Base-by-base conservation (phyloP, 805 yeast species). In the Barnettozyma salicaria region DNA sequence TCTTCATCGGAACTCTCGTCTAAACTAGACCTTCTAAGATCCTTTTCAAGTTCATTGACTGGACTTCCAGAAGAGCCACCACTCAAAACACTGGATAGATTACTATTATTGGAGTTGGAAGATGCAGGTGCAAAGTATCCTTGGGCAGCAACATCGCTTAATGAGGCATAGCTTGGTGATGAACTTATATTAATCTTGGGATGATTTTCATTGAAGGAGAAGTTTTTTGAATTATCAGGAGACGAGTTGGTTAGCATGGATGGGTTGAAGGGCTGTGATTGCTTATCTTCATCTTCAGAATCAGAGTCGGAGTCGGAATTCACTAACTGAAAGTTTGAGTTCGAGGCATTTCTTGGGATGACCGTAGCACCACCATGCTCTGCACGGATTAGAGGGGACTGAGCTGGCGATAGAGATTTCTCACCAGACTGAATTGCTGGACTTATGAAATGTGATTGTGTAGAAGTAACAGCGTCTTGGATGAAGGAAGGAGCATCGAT, bases 61-160 rank as follows among this genome's bases (percentile, higher is more conserved):
- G 33, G 30, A 17, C 37, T 34, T 17, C 31, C 31, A 22, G 17
- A 30, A 16, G 22, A 20, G 27, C 23, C 30, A 5, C 39, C 34
- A 7, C 31, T 25, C n/a, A 41, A 32, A 12, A 35, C 39, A 26
- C 16, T 36, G 16, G 42, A 32, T 17, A 41, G 26, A 26, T 32
- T 34, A n/a, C 20, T 26, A 24, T 29, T 33, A 23, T 35, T 25
- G 25, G 43, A 41, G 9, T 23, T 19, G 21, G 41, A 43, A 6
- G 36, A 26, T 2, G 62, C 36, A 19, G 41, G 50, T 9, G 53
- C 42, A 28, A 63, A 60, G 32, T 50, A 59, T 1, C 68, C 68
- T 9, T 56, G 53, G 3, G 69, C 76, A 2, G 79, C 78, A 18
- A 74, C 75, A 43, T 70, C 74, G 37, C 71, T 66, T 31, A 71